These are phyloP conservation scores for Kodamaea sp. DNA, from an alignment of 1,139 yeast species.

Conservation along the genomic window DNA sequence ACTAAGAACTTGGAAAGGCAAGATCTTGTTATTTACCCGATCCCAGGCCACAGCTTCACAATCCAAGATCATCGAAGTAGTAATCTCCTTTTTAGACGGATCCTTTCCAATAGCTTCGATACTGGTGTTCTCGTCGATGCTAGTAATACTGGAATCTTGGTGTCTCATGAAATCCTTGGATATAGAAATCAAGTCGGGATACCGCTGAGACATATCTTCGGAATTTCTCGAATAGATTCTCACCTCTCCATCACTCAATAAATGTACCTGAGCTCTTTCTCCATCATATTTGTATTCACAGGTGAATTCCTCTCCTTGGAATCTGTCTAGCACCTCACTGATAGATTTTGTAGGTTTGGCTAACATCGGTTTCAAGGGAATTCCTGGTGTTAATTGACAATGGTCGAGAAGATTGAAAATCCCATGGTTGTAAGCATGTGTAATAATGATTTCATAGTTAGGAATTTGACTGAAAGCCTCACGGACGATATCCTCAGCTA, in stretches of 20 bases:
- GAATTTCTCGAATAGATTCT: slow-evolving; percentile 89
- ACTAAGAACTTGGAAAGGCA: slow-evolving; percentile 90
- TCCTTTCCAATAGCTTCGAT: background rate
- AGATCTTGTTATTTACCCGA: slow-evolving; percentile 63
- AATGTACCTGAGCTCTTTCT: slow-evolving; percentile 94
- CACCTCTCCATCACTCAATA: slow-evolving; percentile 65
- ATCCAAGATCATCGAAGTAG: slow-evolving; percentile 68
- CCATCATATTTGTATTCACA: slow-evolving; percentile 98
- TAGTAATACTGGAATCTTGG: slow-evolving; percentile 23
- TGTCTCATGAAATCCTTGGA: slow-evolving; percentile 58
- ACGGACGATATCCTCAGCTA: slow-evolving; percentile 77
- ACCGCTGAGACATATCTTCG: slow-evolving; percentile 94
- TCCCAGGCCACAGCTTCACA: slow-evolving; percentile 99
- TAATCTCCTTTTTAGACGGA: background rate
- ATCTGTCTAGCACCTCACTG: slow-evolving; percentile 84
- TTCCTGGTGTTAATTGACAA: slow-evolving; percentile 82
- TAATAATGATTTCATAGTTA: slow-evolving; percentile 77
- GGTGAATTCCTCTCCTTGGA: slow-evolving; percentile 82
- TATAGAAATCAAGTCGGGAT: slow-evolving; percentile 82
- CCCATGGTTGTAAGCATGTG: slow-evolving; percentile 67
- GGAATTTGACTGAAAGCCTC: slow-evolving; percentile 93
- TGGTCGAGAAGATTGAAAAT: slow-evolving; percentile 63
- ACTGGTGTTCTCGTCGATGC: background rate
- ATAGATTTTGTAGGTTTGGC: slow-evolving; percentile 97
- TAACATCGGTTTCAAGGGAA: slow-evolving; percentile 95